phyloP scores from a whole-genome alignment of 306 rosid species.

The Adenanthera pavonina region DNA sequence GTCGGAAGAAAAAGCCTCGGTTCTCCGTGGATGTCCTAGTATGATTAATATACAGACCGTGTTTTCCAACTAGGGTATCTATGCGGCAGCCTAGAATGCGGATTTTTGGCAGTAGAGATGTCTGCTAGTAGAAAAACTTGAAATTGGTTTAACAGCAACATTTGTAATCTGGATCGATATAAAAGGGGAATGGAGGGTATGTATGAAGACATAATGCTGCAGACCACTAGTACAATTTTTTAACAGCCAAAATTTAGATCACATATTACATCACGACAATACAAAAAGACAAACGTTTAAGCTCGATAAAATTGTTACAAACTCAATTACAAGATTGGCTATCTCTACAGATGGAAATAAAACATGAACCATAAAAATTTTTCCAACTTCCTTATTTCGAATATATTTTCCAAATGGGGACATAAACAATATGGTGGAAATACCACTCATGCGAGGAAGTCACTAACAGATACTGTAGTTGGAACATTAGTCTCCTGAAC shows the following conservation, averaged over 20 bases:
- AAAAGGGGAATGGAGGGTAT: not conserved
- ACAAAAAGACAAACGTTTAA: not conserved
- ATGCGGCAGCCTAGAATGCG: not conserved
- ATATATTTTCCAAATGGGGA: slow-evolving; percentile 15
- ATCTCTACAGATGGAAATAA: slow-evolving; percentile 45
- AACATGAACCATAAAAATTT: slow-evolving; percentile 17
- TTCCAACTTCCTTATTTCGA: not conserved
- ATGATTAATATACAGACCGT: not conserved
- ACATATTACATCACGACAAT: not conserved
- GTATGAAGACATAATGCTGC: not conserved
- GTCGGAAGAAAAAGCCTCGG: no score
- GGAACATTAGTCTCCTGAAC: slow-evolving; percentile 39
- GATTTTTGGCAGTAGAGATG: no score
- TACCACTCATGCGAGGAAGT: slow-evolving; percentile 46
- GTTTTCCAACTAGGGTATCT: not conserved
- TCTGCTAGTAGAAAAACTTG: no score
- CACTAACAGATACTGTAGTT: slow-evolving; percentile 41
- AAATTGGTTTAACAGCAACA: no score
- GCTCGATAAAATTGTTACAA: slow-evolving; percentile 43
- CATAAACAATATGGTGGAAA: slow-evolving; percentile 24
- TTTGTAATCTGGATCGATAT: not conserved
- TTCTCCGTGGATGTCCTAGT: not conserved
- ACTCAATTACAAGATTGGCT: slow-evolving; percentile 36
- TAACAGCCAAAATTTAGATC: not conserved
- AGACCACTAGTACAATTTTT: not conserved